Percentiles rank a stretch among this genome's conserved stretches.
phyloP scores from a whole-genome alignment of 257 asterid genomes.

The Ballota nigra region DNA sequence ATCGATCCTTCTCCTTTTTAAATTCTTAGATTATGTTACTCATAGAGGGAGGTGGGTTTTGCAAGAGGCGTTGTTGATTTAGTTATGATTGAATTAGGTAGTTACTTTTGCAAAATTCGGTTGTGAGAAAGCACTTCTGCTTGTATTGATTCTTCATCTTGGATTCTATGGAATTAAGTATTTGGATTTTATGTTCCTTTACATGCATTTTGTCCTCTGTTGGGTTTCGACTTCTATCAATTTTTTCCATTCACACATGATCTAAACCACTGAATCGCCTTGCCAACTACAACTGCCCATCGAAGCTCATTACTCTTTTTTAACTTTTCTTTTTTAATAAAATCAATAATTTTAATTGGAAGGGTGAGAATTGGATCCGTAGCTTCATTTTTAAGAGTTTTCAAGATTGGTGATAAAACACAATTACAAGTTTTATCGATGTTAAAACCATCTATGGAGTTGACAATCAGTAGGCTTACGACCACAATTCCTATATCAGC shows the following conservation, averaged over 20 bases:
- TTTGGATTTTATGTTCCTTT: neutral
- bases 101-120: conserved; percentile 12
- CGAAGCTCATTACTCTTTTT: too few relatives aligned
- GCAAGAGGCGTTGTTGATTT: conserved; percentile 15
- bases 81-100: conserved; percentile 1
- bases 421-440: too few relatives aligned
- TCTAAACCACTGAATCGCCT: too few relatives aligned
- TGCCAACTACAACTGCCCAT: too few relatives aligned
- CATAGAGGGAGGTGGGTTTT: conserved; percentile 6
- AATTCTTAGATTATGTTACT: neutral
- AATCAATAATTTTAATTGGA: too few relatives aligned
- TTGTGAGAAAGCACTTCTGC: neutral
- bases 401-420: too few relatives aligned
- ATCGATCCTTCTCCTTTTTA: neutral
- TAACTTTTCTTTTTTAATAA: too few relatives aligned
- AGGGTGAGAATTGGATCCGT: too few relatives aligned
- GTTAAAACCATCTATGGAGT: neutral
- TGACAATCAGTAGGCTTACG: neutral
- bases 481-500: neutral
- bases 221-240: too few relatives aligned
- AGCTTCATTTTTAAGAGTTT: too few relatives aligned
- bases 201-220: too few relatives aligned
- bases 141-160: conserved; percentile 12
- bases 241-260: too few relatives aligned
- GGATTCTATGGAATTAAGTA: neutral